Base-by-base conservation (phyloP, 345 rosid genomes). In the Syzygium jambos region DNA sequence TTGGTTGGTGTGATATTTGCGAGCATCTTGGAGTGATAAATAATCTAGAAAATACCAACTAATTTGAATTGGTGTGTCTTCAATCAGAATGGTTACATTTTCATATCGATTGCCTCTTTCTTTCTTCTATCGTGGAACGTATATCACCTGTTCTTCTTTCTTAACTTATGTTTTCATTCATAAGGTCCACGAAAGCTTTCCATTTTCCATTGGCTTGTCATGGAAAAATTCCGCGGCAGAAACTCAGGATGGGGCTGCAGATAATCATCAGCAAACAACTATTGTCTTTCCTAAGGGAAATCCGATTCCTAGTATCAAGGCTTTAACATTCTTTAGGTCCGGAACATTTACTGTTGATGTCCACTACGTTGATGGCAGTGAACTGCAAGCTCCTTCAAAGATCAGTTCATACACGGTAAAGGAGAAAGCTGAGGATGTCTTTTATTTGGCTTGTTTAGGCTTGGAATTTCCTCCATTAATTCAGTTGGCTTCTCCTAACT, bases 211-310 rank as follows among this genome's bases (percentile, higher is more conserved):
- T 90, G 92, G 96, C 19, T 87, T 95, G 87, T 93, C 97, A 5
- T 95, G 99, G 99, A 97, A 96, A 91, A 97, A 95, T 52, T 91
- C 94, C 34, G 93, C 92, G 16, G 88, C 94, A 1, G 99, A 96
- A 85, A 83, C 93, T 83, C 94, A 92, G 89, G 92, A 92, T 90
- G 98, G 91, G 86, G 92, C 91, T 54, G 89, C 90, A 13, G 99
- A 97, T 54, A 95, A 94, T 86, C 95, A 94, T 86, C 95, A 94
- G 55, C 99, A 95, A 90, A 90, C 94, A 87, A 94, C 96, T 51
- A 54, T 95, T 88, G 98, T 97, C 14, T 96, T 97, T 41, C 96
- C 97, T 56, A 95, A 93, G 90, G 99, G 99, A 88, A 97, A 97
- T 87, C 91, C 95, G 0, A 92, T 97, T 55, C 98, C 99, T 49